Base-by-base conservation (phyloP, 2,329 filamentous ascomycete genomes). In the Drechslerella dactyloides region DNA sequence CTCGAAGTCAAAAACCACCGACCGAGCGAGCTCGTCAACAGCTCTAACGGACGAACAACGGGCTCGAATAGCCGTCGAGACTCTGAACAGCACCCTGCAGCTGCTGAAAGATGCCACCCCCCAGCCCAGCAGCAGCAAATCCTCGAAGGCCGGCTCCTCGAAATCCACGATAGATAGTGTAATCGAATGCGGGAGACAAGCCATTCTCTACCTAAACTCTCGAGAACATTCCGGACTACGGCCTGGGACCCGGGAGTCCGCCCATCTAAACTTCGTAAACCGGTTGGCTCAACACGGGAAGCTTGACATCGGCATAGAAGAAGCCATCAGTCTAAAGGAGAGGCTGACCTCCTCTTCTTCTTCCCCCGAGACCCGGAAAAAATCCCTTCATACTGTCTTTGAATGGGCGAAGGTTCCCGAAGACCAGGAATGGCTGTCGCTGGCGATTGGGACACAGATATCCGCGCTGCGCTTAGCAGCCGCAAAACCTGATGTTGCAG, bases 41-140 rank as follows among this genome's bases (percentile, higher is more conserved):
- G 27, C 59, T 17, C 33, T 59, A 27, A 70, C 66, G 15, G 66
- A 70, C 33, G 66, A 70, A 30, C 66, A 70, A 30, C 35, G 53
- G 24, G 63, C 66, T n/a, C 63, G 66, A 50, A 70, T 70, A 60
- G 66, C 66, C n/a, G 50, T 70, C 11, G 66, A 70, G 42, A 42
- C 59, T 13, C 40, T 70, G 15, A 70, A 70, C 27, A 70, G 44
- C 52, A 53, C 60, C 1, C 21, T 70, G 17, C 66, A 70, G 17
- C 50, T 70, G 10, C 59, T 70, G 23, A 70, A 70, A 33, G 66
- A 70, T 52, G 66, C 54, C 10, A 40, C 54, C 10, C 15, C 64
- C 6, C 35, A 53, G 11, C 44, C 59, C 15, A 23, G 23, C 19
- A 70, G 35, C 37, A 54, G 59, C 5, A 70, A 70, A 60, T 19